Evolutionary conservation across 352 stramenopile species (phyloP), one percentile per base, ranked within the genome.

Genomic region (Pythium apleroticum): DNA sequence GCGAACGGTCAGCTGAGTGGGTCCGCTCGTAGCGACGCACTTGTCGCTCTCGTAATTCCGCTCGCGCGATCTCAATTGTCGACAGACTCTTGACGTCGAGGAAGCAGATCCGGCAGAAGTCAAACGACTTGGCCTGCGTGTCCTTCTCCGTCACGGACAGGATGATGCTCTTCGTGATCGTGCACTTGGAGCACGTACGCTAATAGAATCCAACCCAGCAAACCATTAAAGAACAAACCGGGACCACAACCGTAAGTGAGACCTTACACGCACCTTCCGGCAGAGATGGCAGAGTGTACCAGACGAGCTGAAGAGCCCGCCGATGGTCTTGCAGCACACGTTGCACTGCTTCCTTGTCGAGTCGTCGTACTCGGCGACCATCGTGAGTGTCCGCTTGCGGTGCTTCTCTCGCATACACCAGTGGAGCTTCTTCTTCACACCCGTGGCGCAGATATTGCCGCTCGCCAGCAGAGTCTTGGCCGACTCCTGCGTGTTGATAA

Each of bases 341-440:
- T 52, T 25, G 39, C 63, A 69, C 27, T 33, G 39, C 28, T 69
- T 59, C n/a, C 28, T 57, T 5, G 45, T 20, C 15, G 49, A 25
- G 65, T 70, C 45, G 52, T 30, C 48, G 37, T 59, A 37, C 20
- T 69, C 27, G 15, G 43, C 25, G 11, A 27, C n/a, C 15, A 60
- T 57, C 30, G 52, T 52, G 22, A 53, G 15, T 7, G 54, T 48
- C 0, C 52, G 57, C 56, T 69, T 64, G 55, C 41, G 60, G 52
- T 57, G 41, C 12, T 55, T 68, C 31, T 77, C 71, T 41, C 75
- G 65, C 60, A 82, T 52, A 41, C 75, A 80, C 68, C 77, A 86
- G 39, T 77, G 65, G 41, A 88, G 57, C 31, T 86, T 88, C 72
- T 86, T 88, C 55, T 75, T 77, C 22, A 83, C 60, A 7, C 77